phyloP scores from a whole-genome alignment of 768 basidiomycete genomes.

The Panellus pusillus region DNA sequence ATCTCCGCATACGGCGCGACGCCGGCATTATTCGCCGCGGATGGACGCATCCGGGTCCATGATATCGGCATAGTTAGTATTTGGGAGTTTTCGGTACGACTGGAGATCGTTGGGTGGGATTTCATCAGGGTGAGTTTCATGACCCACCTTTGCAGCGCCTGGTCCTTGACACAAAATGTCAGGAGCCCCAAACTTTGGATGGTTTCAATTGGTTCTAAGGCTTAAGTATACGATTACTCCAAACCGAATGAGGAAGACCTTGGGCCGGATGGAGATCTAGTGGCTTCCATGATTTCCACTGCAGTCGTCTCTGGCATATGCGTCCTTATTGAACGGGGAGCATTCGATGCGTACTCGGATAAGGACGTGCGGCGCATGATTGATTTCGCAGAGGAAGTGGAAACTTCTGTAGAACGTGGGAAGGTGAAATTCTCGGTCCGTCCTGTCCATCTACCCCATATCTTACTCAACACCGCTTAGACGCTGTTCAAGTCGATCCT shows the following conservation, averaged over 20 bases:
- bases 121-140: slow-evolving; percentile 65
- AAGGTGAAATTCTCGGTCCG: slow-evolving; percentile 64
- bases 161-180: slow-evolving; percentile 9
- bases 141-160: not conserved
- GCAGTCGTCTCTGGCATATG: slow-evolving; percentile 74
- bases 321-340: slow-evolving; percentile 79
- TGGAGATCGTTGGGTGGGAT: slow-evolving; percentile 88
- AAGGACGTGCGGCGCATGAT: slow-evolving; percentile 59
- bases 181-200: slow-evolving; percentile 63
- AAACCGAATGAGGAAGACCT: slow-evolving; percentile 48
- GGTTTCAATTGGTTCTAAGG: slow-evolving; percentile 83
- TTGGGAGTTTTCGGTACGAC: slow-evolving; percentile 93
- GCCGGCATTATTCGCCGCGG: slow-evolving; percentile 9
- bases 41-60: not conserved
- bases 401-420: slow-evolving; percentile 67
- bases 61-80: slow-evolving; percentile 74
- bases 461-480: slow-evolving; percentile 33
- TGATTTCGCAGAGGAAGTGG: slow-evolving; percentile 79
- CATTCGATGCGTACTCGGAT: slow-evolving; percentile 78
- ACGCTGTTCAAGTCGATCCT: slow-evolving; percentile 56
- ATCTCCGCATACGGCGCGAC: slow-evolving; percentile 15
- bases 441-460: not conserved
- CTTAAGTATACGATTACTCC: slow-evolving; percentile 78
- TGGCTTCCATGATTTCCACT: slow-evolving; percentile 85
- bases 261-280: slow-evolving; percentile 84